These are phyloP conservation scores for Phaeosphaeriaceae sp. DNA, from an alignment of 2,329 filamentous ascomycete species.

Conservation along the genomic window DNA sequence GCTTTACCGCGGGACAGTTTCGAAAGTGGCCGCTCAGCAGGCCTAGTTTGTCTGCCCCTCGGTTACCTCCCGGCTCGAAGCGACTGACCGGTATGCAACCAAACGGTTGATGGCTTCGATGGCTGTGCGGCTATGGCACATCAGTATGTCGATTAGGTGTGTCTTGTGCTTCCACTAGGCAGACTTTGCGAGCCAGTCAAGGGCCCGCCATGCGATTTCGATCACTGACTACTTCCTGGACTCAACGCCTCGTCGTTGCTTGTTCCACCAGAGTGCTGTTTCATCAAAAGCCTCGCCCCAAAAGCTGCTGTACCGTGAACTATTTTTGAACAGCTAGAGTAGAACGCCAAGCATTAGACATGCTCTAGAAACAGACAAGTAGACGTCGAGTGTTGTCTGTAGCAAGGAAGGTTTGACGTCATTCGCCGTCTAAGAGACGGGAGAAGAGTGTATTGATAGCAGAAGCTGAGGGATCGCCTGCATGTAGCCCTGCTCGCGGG, in stretches of 20 bases:
- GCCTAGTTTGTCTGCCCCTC: not conserved
- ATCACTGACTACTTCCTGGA: not conserved
- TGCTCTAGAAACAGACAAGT: slow-evolving; percentile 17
- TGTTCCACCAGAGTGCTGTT: slow-evolving; percentile 22
- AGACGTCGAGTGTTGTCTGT: slow-evolving; percentile 18
- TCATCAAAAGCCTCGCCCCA: slow-evolving; percentile 13
- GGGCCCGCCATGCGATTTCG: not conserved
- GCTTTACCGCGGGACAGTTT: not conserved
- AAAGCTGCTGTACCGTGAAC: slow-evolving; percentile 19
- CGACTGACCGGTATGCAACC: slow-evolving; percentile 38
- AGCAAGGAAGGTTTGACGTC: slow-evolving; percentile 14
- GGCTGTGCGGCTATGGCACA: slow-evolving; percentile 32
- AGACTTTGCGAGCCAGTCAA: slow-evolving; percentile 27
- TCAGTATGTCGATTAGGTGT: slow-evolving; percentile 25
- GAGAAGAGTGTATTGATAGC: slow-evolving; percentile 20
- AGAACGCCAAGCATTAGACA: slow-evolving; percentile 31
- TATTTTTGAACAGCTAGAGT: slow-evolving; percentile 37
- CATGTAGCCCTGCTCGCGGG: not conserved
- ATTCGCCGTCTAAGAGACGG: slow-evolving; percentile 6
- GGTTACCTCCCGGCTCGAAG: slow-evolving; percentile 13
- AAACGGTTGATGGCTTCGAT: slow-evolving; percentile 20
- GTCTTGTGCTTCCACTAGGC: slow-evolving; percentile 28
- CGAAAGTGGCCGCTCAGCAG: not conserved
- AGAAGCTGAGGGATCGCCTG: not conserved
- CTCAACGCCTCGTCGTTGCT: slow-evolving; percentile 6